A percentile compares a stretch with the other conserved stretches of the same genome.
phyloP scores from a whole-genome alignment of 2,329 filamentous ascomycete species.

The Paraphoma chrysanthemicola region DNA sequence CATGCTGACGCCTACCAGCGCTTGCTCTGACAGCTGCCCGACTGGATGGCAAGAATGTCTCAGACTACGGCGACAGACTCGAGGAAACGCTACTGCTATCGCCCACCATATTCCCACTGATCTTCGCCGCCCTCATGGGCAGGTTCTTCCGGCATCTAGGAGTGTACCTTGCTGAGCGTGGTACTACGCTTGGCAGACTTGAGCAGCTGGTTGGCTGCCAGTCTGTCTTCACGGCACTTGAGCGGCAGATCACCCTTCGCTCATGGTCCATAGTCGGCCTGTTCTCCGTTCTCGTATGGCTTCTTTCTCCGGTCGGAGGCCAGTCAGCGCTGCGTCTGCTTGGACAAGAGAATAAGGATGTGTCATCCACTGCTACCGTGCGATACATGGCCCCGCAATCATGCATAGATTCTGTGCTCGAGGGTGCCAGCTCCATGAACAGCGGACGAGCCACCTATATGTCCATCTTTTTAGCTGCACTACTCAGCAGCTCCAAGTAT shows the following conservation, averaged over 20 bases:
- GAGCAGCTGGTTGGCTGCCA: constrained; percentile 39
- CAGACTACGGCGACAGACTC: constrained; percentile 19
- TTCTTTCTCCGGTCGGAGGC: constrained; percentile 38
- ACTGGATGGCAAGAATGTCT: constrained; percentile 24
- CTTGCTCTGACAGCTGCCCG: constrained; percentile 31
- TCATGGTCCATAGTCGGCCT: constrained; percentile 33
- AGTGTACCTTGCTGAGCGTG: constrained; percentile 34
- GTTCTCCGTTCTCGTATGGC: constrained; percentile 30
- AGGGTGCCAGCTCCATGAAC: constrained; percentile 17
- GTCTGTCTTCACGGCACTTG: constrained; percentile 38
- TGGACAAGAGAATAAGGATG: constrained; percentile 15
- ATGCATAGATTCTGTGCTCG: constrained; percentile 13
- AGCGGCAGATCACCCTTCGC: constrained; percentile 35
- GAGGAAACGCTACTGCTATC: constrained; percentile 28
- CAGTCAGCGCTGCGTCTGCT: constrained; percentile 38
- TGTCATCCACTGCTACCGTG: constrained; percentile 15
- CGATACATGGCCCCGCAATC: constrained; percentile 28
- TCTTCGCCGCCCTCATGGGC: constrained; percentile 41
- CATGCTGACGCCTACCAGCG: constrained; percentile 19
- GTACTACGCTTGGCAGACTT: constrained; percentile 37
- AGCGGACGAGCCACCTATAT: constrained; percentile 25
- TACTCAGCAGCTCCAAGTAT: constrained; percentile 33
- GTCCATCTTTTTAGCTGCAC: constrained; percentile 27
- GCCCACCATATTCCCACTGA: constrained; percentile 38
- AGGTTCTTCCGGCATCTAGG: constrained; percentile 34